Conservation (phyloP, 1,284 basidiomycete species). For the Wolfiporia cocos region DNA sequence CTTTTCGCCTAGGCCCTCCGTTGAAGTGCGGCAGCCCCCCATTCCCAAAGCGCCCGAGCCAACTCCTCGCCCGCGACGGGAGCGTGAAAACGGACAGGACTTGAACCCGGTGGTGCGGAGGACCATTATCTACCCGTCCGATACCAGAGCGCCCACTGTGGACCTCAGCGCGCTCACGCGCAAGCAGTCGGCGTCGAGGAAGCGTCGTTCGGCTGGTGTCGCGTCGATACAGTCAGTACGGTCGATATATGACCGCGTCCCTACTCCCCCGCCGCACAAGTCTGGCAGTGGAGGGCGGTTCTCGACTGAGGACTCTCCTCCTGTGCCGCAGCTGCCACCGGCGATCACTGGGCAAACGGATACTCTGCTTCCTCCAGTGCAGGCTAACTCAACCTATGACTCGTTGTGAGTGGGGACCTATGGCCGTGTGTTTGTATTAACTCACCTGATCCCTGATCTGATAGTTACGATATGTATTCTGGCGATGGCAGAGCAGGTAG, state of each 20-base stretch:
- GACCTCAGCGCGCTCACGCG: slow-evolving; percentile 49
- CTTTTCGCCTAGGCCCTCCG: slow-evolving; percentile 24
- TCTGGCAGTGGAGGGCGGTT: slow-evolving; percentile 49
- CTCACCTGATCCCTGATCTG: slow-evolving; percentile 13
- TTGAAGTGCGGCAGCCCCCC: slow-evolving; percentile 27
- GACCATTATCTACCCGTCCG: slow-evolving; percentile 72
- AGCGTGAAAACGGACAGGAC: slow-evolving; percentile 28
- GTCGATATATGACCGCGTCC: slow-evolving; percentile 74
- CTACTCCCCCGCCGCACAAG: slow-evolving; percentile 67
- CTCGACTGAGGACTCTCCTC: slow-evolving; percentile 58
- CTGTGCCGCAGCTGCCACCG: slow-evolving; percentile 60
- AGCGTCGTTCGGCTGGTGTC: slow-evolving; percentile 54
- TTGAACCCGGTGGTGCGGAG: slow-evolving; percentile 57
- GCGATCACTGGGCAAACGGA: slow-evolving; percentile 43
- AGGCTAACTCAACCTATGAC: slow-evolving; percentile 60
- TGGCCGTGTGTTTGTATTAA: neutral
- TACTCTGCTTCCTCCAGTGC: slow-evolving; percentile 33
- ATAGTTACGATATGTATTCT: slow-evolving; percentile 75
- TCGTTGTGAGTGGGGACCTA: slow-evolving; percentile 51
- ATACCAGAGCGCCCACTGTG: slow-evolving; percentile 44
- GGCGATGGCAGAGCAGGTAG: slow-evolving; percentile 40
- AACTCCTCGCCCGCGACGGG: slow-evolving; percentile 33
- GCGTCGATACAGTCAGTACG: slow-evolving; percentile 47
- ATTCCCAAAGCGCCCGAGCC: slow-evolving; percentile 30
- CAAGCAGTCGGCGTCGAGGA: slow-evolving; percentile 41